A percentile compares a stretch with the other conserved stretches of the same genome.
These are phyloP conservation scores for Penicillium sp. DNA, from an alignment of 2,329 filamentous ascomycete species.

Conservation along the genomic window DNA sequence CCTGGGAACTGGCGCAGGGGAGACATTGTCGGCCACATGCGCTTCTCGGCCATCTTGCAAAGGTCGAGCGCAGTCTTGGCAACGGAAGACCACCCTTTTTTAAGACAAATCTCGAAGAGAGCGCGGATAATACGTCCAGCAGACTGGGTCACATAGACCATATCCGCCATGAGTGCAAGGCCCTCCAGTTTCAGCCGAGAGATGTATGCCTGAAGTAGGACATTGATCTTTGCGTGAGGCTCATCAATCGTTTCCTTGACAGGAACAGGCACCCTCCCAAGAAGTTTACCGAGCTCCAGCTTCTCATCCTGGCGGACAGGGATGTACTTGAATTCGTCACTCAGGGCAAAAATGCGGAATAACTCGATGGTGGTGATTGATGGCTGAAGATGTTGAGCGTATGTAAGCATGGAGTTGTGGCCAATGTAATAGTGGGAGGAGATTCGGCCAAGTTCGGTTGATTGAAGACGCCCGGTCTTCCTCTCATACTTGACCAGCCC, in stretches of 20 bases:
- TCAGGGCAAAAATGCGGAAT: slow-evolving; percentile 93
- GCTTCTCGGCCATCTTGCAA: slow-evolving; percentile 98
- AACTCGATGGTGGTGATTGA: slow-evolving; percentile 91
- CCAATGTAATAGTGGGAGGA: slow-evolving; percentile 99
- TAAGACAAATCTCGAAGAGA: slow-evolving; percentile 94
- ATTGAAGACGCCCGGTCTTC: slow-evolving; percentile 80
- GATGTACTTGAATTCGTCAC: slow-evolving; percentile 98
- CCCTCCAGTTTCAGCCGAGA: slow-evolving; percentile 92
- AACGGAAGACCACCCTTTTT: slow-evolving; percentile 92
- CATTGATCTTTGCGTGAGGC: slow-evolving; percentile 96
- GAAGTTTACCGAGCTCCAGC: slow-evolving; percentile 85
- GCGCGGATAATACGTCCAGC: slow-evolving; percentile 93
- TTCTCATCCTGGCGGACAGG: slow-evolving; percentile 97
- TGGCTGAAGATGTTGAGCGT: slow-evolving; percentile 92
- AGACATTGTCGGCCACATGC: slow-evolving; percentile 99
- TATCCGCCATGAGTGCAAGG: slow-evolving; percentile 92
- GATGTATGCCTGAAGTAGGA: slow-evolving; percentile 93
- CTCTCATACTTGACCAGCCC: slow-evolving; percentile 94
- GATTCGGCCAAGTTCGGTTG: slow-evolving; percentile 91
- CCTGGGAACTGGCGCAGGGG: slow-evolving; percentile 84
- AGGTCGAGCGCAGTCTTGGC: slow-evolving; percentile 89
- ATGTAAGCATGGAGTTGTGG: slow-evolving; percentile 92
- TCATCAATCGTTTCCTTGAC: slow-evolving; percentile 98
- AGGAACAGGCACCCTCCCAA: slow-evolving; percentile 86
- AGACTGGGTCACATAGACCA: slow-evolving; percentile 98